Percentiles rank a stretch among this genome's conserved stretches.
Conservation (phyloP, 225 moss, liverwort and hornwort species). For the Pseudoscleropodium purum region DNA sequence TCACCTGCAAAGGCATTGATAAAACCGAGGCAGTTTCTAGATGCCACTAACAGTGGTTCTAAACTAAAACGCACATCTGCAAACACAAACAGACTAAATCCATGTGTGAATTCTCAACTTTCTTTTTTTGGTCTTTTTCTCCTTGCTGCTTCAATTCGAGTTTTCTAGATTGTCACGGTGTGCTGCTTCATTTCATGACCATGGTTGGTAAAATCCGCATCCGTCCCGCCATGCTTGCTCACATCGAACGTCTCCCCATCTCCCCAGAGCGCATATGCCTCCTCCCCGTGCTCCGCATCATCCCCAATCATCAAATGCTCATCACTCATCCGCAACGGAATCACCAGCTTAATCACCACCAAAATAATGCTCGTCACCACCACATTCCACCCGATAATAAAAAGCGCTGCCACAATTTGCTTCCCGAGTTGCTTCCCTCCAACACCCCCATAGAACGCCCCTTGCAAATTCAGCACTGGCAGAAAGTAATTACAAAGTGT, state of each 20-base stretch:
- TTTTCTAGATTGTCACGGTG: not conserved
- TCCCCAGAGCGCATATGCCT: slow-evolving; percentile 37
- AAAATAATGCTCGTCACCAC: slow-evolving; percentile 29
- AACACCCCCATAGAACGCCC: slow-evolving; percentile 29
- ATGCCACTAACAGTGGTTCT: not conserved
- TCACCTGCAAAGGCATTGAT: not conserved
- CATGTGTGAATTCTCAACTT: not conserved
- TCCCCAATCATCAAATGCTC: slow-evolving; percentile 32
- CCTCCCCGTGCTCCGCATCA: slow-evolving; percentile 46
- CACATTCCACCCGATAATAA: slow-evolving; percentile 33
- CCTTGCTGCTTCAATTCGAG: no score
- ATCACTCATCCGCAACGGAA: slow-evolving; percentile 39
- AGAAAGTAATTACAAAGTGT: slow-evolving; percentile 34
- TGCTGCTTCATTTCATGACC: not conserved
- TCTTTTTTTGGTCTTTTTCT: not conserved
- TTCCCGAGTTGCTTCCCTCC: slow-evolving; percentile 37
- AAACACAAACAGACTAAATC: not conserved
- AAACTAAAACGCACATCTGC: not conserved
- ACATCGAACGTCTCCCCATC: slow-evolving; percentile 20
- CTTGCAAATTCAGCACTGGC: not conserved
- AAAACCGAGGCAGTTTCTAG: not conserved
- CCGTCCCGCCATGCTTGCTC: slow-evolving; percentile 20
- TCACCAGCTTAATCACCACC: not conserved
- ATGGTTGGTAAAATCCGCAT: slow-evolving; percentile 4
- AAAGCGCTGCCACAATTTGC: slow-evolving; percentile 18